A percentile compares a stretch with the other conserved stretches of the same genome.
Conservation (phyloP, 441 rosid genomes). For the Manihot esculenta region DNA sequence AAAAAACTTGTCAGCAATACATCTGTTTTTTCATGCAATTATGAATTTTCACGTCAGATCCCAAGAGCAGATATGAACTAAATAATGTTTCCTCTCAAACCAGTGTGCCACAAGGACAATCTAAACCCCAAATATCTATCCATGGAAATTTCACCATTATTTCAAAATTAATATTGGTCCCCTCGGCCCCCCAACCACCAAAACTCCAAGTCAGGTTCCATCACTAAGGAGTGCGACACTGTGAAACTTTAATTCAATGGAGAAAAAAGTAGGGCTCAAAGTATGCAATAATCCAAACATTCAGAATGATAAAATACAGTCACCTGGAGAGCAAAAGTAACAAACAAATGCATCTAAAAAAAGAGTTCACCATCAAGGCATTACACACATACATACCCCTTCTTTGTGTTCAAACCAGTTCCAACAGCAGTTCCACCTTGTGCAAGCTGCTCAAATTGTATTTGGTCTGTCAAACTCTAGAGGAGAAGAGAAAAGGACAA, state of each 20-base stretch:
- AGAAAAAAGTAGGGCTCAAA: too few species aligned
- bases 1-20: not conserved
- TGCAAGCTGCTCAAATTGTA: constrained; percentile 70
- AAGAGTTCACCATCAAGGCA: constrained; percentile 15
- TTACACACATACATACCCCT: constrained; percentile 64
- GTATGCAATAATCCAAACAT: not conserved
- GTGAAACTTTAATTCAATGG: too few species aligned
- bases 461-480: constrained; percentile 29
- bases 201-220: too few species aligned
- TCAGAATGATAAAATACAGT: not conserved
- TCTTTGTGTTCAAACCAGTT: constrained; percentile 94
- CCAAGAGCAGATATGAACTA: not conserved
- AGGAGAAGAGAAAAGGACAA: not conserved
- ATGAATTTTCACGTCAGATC: not conserved
- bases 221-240: too few species aligned
- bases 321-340: too few species aligned
- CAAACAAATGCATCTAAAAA: not conserved
- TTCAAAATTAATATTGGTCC: too few species aligned
- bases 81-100: not conserved
- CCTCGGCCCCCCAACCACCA: too few species aligned
- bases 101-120: too few species aligned
- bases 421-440: constrained; percentile 99
- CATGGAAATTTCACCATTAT: too few species aligned
- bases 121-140: too few species aligned
- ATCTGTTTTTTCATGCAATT: too few species aligned